These are phyloP conservation scores for Diaporthe aspalathi DNA, from an alignment of 2,329 filamentous ascomycete species.

Conservation along the genomic window DNA sequence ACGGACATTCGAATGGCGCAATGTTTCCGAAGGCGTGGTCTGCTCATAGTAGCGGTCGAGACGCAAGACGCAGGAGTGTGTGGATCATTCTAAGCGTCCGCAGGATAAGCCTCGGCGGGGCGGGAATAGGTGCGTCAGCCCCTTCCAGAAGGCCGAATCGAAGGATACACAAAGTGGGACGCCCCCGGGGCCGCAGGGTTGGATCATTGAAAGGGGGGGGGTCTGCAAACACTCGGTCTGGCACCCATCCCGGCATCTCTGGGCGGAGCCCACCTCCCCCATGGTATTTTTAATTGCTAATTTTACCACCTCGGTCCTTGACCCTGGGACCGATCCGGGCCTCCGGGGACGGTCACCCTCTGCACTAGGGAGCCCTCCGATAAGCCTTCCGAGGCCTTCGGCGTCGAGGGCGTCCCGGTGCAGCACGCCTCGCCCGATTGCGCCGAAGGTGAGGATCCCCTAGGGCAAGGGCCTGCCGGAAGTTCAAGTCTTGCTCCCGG, in stretches of 20 bases:
- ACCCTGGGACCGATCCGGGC: conserved; percentile 29
- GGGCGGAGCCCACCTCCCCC: conserved; percentile 3
- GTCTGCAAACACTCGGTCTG: conserved; percentile 30
- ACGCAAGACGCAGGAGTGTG: conserved; percentile 39
- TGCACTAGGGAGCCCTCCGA: conserved; percentile 23
- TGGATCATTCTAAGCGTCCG: conserved; percentile 33
- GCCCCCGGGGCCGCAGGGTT: not conserved
- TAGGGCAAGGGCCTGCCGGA: not conserved
- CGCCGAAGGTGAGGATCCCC: conserved; percentile 1
- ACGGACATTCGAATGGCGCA: conserved; percentile 28
- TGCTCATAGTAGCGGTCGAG: conserved; percentile 35
- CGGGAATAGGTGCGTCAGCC: conserved; percentile 34
- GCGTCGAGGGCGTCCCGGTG: conserved; percentile 20
- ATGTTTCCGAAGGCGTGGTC: conserved; percentile 28
- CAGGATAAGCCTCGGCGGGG: conserved; percentile 29
- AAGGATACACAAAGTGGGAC: conserved; percentile 31
- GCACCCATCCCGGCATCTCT: not conserved
- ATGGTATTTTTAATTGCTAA: conserved; percentile 36
- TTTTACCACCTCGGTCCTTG: conserved; percentile 34
- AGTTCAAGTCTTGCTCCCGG: not conserved
- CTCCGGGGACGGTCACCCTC: conserved; percentile 27
- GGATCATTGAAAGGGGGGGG: not conserved
- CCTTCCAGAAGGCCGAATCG: conserved; percentile 38
- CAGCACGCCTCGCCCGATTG: conserved; percentile 3
- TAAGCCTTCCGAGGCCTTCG: conserved; percentile 5